Base-by-base conservation (phyloP, 805 yeast species). In the Candida alai region DNA sequence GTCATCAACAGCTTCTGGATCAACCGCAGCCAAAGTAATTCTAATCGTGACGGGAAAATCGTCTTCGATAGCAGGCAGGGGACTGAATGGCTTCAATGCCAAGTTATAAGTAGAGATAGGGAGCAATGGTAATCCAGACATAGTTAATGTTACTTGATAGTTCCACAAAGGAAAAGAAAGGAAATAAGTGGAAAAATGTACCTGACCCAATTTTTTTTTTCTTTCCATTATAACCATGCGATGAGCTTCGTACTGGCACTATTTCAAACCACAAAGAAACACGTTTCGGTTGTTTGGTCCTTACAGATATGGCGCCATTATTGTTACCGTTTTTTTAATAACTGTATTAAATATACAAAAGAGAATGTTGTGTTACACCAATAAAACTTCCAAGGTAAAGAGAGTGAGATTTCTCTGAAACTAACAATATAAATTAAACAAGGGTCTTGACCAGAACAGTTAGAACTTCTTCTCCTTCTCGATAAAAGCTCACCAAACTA, bases 11-110 rank as follows among this genome's bases (percentile, higher is more conserved):
- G 94, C 73, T 54, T 80, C 84, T 43, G 96, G 95, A 65, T 90
- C 96, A 52, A 93, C 73, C 41, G 98, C 95, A 44, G 96, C 98
- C 76, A 90, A 74, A 35, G 97, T 89, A 52, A 90, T 61, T 65
- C 95, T 84, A 48, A 90, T 78, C 42, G 97, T 82, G 47, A 85
- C 84, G 33, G 97, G 96, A 60, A 79, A 80, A 40, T 84, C 94
- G 40, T 78, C 82, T 44, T 82, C 85, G 55, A 85, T 78, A 40
- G 96, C 95, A 33, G 88, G 88, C 27, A 80, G 79, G 48, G 96
- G 95, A 49, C 76, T 70, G 57, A 83, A 93, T 49, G 98, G 98
- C 61, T 74, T 71, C 45, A 90, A 74, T 49, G 84, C 87, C 62
- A 87, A 72, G 69, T 82, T 82, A 70, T 79, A 89, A 13, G 96